Evolutionary conservation across 495 filamentous ascomycete species (phyloP), one percentile per base, ranked within the genome.

Genomic region (Penicillium canariense): DNA sequence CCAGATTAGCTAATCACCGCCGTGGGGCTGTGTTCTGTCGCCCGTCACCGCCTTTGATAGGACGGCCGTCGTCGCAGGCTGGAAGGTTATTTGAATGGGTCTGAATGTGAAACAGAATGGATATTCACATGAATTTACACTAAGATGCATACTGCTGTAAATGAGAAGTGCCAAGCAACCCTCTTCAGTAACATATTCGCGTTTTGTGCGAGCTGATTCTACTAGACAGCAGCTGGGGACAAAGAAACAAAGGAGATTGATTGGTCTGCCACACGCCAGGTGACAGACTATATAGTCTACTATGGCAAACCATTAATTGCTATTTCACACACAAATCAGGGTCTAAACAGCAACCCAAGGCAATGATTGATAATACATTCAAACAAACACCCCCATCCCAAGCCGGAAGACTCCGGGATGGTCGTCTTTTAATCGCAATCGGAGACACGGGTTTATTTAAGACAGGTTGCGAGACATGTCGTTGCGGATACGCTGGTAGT

Each of bases 401-500:
- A 32, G 27, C 44, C 44, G 27, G 31, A 30, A 48, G 52, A 27
- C 31, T 34, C 43, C 17, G 23, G 45, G 34, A 48, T 42, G 49
- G 59, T 47, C 35, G 50, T 68, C 59, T 62, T 60, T 62, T 53
- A 62, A 55, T 57, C 61, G 58, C 61, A 59, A 55, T 54, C 43
- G 32, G 48, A 58, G 44, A 50, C 50, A 47, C 39, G 51, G 35
- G 32, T 22, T 61, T 55, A 39, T 67, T 46, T 70, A 76, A 51
- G 66, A 83, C 52, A 77, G 67, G 76, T 92, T 96, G 70, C 93
- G 85, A 75, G 80, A 89, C 86, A 96, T 97, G 71, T 96, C 92
- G 63, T 81, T 82, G 56, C 95, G 78, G 62, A 97, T 84, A 58
- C 94, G 79, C 65, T 90, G 77, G 79, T 97, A 98, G 75, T 97